Evolutionary conservation across 169 alveolate genomes (phyloP).

Genomic region (Besnoitia besnoiti): DNA sequence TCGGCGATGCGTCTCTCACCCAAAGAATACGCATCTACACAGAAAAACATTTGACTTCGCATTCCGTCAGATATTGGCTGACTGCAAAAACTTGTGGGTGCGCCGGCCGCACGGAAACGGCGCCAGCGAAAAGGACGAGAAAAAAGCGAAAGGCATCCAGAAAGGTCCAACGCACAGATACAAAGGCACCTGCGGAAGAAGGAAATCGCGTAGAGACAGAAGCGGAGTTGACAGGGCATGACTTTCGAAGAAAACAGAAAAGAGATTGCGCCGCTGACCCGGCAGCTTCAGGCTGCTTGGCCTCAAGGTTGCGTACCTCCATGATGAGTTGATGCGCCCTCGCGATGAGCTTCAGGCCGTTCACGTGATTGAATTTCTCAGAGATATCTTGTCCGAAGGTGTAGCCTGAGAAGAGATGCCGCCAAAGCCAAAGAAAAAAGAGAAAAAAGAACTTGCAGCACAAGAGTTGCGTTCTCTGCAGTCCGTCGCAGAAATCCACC

Average conservation of each 20-base stretch:
- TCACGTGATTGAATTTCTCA: constrained; percentile 93
- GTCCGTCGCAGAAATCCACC: neutral
- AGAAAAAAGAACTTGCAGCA: neutral
- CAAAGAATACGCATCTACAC: too few relatives aligned
- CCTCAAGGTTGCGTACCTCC: constrained; percentile 87
- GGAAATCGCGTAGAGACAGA: neutral
- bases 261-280: too few relatives aligned
- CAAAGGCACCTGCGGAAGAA: neutral
- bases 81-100: too few relatives aligned
- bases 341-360: constrained; percentile 96
- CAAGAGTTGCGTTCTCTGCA: neutral
- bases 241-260: too few relatives aligned
- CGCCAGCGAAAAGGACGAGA: neutral
- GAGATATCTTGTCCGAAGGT: constrained; percentile 98
- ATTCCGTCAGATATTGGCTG: too few relatives aligned
- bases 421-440: neutral
- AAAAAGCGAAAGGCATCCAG: neutral
- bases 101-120: too few relatives aligned
- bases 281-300: too few relatives aligned
- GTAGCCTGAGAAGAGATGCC: constrained; percentile 79
- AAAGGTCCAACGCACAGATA: neutral
- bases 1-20: too few relatives aligned
- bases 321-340: constrained; percentile 99
- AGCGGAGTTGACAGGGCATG: neutral
- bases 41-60: too few relatives aligned